A percentile compares a stretch with the other conserved stretches of the same genome.
Conservation (phyloP, 2,329 filamentous ascomycete species). For the Alternaria novae-zelandiae region DNA sequence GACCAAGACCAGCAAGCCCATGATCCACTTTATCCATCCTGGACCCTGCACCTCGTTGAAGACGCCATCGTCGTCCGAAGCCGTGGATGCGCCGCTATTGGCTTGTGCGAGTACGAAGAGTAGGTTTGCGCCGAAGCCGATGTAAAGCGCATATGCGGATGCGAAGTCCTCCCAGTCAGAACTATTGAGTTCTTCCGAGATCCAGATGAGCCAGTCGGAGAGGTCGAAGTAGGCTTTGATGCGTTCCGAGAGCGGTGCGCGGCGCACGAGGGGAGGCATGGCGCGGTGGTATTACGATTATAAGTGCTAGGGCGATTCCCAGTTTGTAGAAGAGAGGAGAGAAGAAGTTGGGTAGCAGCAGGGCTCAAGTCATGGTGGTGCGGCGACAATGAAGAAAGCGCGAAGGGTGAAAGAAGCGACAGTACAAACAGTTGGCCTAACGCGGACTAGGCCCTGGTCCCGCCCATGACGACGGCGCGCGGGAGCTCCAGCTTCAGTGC, state of each 20-base stretch:
- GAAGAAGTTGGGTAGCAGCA: neutral
- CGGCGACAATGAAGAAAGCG: conserved; percentile 11
- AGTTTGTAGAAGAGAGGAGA: neutral
- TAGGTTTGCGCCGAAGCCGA: conserved; percentile 79
- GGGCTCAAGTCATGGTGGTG: conserved; percentile 29
- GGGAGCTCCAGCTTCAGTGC: conserved; percentile 9
- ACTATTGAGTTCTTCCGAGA: conserved; percentile 91
- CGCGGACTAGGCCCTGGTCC: conserved; percentile 22
- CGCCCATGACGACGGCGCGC: conserved; percentile 34
- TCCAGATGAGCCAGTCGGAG: conserved; percentile 86
- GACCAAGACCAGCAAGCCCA: conserved; percentile 72
- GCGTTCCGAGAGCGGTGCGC: conserved; percentile 78
- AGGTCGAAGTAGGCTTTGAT: conserved; percentile 82
- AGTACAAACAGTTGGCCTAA: conserved; percentile 33
- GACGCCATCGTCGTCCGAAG: conserved; percentile 73
- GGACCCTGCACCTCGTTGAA: conserved; percentile 66
- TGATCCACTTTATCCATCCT: conserved; percentile 72
- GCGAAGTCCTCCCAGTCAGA: conserved; percentile 84
- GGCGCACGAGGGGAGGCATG: conserved; percentile 75
- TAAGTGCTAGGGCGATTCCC: neutral
- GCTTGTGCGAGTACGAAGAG: conserved; percentile 82
- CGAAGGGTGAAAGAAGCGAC: conserved; percentile 9
- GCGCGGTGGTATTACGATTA: neutral
- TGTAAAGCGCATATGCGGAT: conserved; percentile 73
- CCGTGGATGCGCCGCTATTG: conserved; percentile 64